Conservation (phyloP, 306 rosid species). For the Rosa multiflora region DNA sequence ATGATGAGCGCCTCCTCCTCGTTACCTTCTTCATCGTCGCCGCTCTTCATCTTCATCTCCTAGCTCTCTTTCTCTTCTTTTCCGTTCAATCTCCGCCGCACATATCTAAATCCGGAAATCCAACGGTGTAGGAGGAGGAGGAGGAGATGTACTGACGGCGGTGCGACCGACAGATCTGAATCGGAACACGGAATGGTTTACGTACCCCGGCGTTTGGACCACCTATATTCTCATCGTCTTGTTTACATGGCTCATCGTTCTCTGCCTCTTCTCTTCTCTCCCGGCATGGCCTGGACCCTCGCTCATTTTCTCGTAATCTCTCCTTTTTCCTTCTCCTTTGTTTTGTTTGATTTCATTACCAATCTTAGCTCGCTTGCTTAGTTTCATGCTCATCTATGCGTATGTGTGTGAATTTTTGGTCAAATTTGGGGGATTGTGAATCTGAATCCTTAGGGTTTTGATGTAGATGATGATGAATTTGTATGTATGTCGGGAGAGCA, state of each 20-base stretch:
- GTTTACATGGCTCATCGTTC: conserved; percentile 43
- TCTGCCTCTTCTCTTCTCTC: conserved; percentile 33
- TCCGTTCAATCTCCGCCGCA: background rate
- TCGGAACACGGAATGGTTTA: conserved; percentile 50
- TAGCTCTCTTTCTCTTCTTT: background rate
- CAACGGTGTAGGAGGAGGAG: background rate
- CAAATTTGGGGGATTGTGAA: background rate
- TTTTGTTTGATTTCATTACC: background rate
- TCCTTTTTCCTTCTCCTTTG: background rate
- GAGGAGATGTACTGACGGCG: conserved; percentile 34
- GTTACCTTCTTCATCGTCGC: background rate
- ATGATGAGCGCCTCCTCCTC: conserved; percentile 18
- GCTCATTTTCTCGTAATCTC: conserved; percentile 32
- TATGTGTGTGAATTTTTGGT: background rate
- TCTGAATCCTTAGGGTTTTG: conserved; percentile 10
- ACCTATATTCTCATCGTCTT: conserved; percentile 41
- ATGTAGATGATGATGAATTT: background rate
- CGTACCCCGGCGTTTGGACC: conserved; percentile 48
- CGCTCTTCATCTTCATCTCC: background rate
- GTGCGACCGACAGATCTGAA: conserved; percentile 47
- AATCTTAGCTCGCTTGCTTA: background rate
- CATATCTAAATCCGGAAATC: background rate
- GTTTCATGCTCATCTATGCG: background rate
- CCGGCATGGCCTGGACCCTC: conserved; percentile 51
- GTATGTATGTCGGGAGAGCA: too few species aligned